phyloP scores from a whole-genome alignment of 352 stramenopile genomes.

The Phytophthora kernoviae region DNA sequence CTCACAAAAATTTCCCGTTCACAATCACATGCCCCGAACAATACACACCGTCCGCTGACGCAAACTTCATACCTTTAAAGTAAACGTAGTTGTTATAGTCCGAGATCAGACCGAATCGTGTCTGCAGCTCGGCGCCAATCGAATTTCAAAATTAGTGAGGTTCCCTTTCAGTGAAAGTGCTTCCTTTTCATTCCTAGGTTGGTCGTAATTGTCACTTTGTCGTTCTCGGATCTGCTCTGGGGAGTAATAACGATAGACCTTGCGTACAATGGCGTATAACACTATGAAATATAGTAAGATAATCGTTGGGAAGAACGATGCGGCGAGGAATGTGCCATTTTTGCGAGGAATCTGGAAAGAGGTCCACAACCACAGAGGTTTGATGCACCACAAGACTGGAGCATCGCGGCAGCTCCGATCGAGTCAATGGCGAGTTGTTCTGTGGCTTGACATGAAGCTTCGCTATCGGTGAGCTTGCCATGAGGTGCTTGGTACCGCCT shows the following conservation, averaged over 20 bases:
- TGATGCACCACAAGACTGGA: constrained; percentile 7
- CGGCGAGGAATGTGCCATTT: not conserved
- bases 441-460: not conserved
- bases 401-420: not conserved
- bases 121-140: constrained; percentile 16
- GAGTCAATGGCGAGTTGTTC: not conserved
- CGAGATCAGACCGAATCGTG: constrained; percentile 29
- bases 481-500: too few species aligned
- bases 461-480: not conserved
- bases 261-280: constrained; percentile 1
- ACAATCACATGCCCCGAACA: constrained; percentile 29
- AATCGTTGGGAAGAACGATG: constrained; percentile 4
- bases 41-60: constrained; percentile 29
- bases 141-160: constrained; percentile 21
- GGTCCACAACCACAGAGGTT: constrained; percentile 8
- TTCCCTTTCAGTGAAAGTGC: not conserved
- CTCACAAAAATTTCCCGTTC: constrained; percentile 31
- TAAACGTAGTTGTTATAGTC: constrained; percentile 18
- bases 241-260: constrained; percentile 1
- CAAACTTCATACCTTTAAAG: constrained; percentile 37
- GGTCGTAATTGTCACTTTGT: not conserved
- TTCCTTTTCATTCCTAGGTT: not conserved
- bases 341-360: constrained; percentile 5
- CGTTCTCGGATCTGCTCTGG: constrained; percentile 5
- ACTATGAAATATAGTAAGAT: constrained; percentile 2